Evolutionary conservation across 192 early-diverging fungal genomes (phyloP), one percentile per base, ranked within the genome.

Genomic region (Coemansia sp.): DNA sequence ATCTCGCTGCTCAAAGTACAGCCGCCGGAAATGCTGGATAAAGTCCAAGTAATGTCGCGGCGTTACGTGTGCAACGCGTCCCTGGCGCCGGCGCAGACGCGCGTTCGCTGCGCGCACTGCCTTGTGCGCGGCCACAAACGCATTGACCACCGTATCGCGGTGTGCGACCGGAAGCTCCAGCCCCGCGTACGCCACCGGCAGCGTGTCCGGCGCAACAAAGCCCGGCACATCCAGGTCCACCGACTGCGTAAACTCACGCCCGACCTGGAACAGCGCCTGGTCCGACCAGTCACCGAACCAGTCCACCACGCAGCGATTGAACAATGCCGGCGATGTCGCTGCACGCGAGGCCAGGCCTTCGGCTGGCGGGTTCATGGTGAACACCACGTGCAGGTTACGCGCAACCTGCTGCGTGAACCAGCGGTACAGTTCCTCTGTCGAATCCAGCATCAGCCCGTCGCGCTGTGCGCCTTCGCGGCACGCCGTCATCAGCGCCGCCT

Each of bases 211-310:
- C 5, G 89, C 63, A 1, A 25, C 36, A 56, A 87, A 96, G 13
- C 47, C 66, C 1, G 77, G 75, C 8, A 80, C 52, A 51, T 96
- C 92, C 28, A 99, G 76, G 56, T 98, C 96, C 20, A 98, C 67
- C 6, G 82, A 77, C 32, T 82, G 73, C 3, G 97, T 98, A 60
- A 97, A 94, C 73, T 99, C 97, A 44, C 83, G 83, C 23, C 92
- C 96, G 21, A 99, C 97, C 76, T 98, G 97, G 80, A 82, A 95
- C 65, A 99, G 90, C 1, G 94, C 96, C 60, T 96, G 91, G 58
- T 93, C 87, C 0, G 91, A 84, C 96, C 96, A 98, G 65, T 98
- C 97, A 40, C 96, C 97, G 38, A 98, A 96, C 96, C 97, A 98
- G 75, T 99, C 92, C 20, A 99, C 71, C 33, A 99, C 97, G 76